Conservation (phyloP, 179 eudicot species). For the Drosera spatulata region DNA sequence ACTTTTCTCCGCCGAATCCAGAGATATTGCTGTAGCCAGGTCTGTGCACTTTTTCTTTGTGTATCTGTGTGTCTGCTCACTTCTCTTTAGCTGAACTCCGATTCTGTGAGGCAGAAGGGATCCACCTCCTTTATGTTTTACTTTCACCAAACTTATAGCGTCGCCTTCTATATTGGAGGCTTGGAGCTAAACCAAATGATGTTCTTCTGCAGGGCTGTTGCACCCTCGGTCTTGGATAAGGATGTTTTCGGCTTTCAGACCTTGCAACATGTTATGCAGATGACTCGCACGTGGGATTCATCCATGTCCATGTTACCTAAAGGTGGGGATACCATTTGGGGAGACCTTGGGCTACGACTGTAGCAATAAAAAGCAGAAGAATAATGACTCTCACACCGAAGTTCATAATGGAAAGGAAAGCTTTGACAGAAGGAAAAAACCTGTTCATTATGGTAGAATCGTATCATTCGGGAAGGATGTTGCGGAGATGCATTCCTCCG, state of each 20-base stretch:
- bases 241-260: conserved; percentile 83
- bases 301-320: conserved; percentile 96
- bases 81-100: neutral
- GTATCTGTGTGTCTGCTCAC: neutral
- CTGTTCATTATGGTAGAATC: conserved; percentile 59
- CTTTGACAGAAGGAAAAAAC: conserved; percentile 10
- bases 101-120: no score
- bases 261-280: conserved; percentile 77
- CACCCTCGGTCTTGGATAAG: conserved; percentile 66
- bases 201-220: conserved; percentile 53
- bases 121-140: no score
- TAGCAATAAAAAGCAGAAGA: conserved; percentile 29
- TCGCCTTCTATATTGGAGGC: no score
- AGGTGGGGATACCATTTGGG: conserved; percentile 96
- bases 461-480: conserved; percentile 84
- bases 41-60: conserved; percentile 5
- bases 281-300: conserved; percentile 99
- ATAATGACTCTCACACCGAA: conserved; percentile 18
- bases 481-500: conserved; percentile 45
- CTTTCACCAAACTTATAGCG: no score
- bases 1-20: conserved; percentile 90
- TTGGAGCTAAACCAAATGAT: no score
- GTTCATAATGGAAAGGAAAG: conserved; percentile 14
- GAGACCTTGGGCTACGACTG: conserved; percentile 54
- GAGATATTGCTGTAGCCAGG: conserved; percentile 97